Conservation (phyloP, 768 basidiomycete genomes). For the Xanthoconium stramineum region DNA sequence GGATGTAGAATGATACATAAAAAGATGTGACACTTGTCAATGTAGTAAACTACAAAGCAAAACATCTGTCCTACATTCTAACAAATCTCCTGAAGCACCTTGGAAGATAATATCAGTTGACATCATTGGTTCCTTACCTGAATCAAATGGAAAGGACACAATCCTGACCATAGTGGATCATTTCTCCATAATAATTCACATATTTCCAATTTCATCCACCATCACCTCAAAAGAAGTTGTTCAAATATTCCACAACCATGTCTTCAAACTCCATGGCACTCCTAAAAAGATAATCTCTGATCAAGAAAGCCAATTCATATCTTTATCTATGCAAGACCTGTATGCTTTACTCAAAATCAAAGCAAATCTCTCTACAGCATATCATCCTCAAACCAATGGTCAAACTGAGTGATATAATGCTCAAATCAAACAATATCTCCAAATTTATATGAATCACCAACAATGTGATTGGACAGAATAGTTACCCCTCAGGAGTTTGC, state of each 20-base stretch:
- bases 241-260: conserved; percentile 9
- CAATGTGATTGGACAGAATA: too few species aligned
- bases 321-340: too few species aligned
- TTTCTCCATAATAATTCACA: conserved; percentile 11
- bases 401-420: too few species aligned
- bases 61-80: background rate
- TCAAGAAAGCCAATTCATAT: background rate
- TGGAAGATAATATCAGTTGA: background rate
- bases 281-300: background rate
- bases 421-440: too few species aligned
- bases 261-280: background rate
- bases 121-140: background rate
- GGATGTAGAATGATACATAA: background rate
- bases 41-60: background rate
- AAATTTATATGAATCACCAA: too few species aligned
- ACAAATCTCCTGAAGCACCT: background rate
- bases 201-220: conserved; percentile 6
- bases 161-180: conserved; percentile 10
- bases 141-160: conserved; percentile 7
- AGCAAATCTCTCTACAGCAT: too few species aligned
- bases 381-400: too few species aligned
- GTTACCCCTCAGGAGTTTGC: too few species aligned
- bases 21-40: background rate
- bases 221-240: conserved; percentile 16
- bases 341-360: too few species aligned